Conservation (phyloP, 2,329 filamentous ascomycete species). For the Bipolaris zeicola region DNA sequence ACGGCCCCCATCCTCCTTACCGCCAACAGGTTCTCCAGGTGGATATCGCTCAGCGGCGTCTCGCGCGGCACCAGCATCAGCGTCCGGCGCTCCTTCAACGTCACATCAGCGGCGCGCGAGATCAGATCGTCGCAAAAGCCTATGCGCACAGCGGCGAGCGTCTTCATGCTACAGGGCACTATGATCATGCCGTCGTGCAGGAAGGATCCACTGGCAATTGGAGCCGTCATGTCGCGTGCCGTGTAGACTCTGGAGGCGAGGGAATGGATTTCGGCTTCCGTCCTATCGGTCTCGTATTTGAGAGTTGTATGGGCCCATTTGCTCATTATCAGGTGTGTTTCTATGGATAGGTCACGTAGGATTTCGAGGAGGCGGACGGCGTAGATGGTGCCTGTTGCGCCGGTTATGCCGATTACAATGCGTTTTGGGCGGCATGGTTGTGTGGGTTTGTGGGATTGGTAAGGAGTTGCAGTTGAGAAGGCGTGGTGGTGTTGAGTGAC, state of each 20-base stretch:
- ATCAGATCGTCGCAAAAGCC: neutral
- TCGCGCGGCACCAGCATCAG: neutral
- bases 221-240: neutral
- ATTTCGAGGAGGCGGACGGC: neutral
- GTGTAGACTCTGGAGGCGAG: constrained; percentile 1
- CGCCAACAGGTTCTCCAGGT: neutral
- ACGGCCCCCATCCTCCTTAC: neutral
- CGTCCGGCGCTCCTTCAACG: neutral
- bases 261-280: neutral
- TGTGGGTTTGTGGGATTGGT: too few relatives aligned
- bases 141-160: neutral
- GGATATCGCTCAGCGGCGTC: neutral
- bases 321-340: neutral
- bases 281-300: neutral
- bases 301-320: neutral
- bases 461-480: too few relatives aligned
- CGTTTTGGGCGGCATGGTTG: neutral
- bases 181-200: neutral
- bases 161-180: neutral
- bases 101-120: neutral
- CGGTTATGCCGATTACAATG: neutral
- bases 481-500: neutral
- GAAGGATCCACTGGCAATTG: neutral
- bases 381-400: constrained; percentile 1
- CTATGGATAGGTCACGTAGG: constrained; percentile 1